Evolutionary conservation across 805 yeast genomes (phyloP).

Genomic region (Ogataea saltuana): DNA sequence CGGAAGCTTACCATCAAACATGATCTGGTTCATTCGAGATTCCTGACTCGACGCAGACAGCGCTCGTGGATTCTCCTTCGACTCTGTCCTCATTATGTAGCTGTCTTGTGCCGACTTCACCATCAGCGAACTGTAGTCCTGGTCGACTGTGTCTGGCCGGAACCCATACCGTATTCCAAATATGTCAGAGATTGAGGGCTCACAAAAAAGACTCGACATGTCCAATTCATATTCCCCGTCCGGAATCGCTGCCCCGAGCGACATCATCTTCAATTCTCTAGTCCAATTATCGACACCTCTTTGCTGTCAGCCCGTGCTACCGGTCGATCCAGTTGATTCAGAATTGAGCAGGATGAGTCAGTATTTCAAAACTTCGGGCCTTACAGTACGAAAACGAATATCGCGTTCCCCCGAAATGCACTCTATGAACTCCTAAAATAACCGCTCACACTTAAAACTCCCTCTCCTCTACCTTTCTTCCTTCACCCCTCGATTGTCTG

Average conservation of each 20-base stretch:
- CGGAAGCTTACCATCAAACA: constrained; percentile 34
- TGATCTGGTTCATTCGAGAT: constrained; percentile 19
- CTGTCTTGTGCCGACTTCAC: constrained; percentile 22
- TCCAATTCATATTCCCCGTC: constrained; percentile 41
- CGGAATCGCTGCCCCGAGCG: constrained; percentile 20
- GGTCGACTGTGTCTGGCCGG: constrained; percentile 36
- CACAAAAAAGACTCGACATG: constrained; percentile 29
- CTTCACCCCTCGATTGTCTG: constrained; percentile 1
- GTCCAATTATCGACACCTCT: no score
- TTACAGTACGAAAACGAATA: no score
- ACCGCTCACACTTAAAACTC: background rate
- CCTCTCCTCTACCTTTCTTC: background rate
- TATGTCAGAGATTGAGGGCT: constrained; percentile 21
- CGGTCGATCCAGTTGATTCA: no score
- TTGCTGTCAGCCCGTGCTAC: no score
- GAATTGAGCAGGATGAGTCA: no score
- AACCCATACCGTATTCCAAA: constrained; percentile 38
- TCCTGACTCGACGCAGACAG: constrained; percentile 12
- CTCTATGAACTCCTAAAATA: no score
- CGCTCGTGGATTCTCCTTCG: constrained; percentile 26
- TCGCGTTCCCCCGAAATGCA: no score
- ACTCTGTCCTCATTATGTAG: constrained; percentile 29
- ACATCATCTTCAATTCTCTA: background rate
- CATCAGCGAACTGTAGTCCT: constrained; percentile 25
- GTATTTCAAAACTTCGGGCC: no score